Evolutionary conservation across 257 asterid genomes (phyloP).

Genomic region (Przewalskia tangutica): DNA sequence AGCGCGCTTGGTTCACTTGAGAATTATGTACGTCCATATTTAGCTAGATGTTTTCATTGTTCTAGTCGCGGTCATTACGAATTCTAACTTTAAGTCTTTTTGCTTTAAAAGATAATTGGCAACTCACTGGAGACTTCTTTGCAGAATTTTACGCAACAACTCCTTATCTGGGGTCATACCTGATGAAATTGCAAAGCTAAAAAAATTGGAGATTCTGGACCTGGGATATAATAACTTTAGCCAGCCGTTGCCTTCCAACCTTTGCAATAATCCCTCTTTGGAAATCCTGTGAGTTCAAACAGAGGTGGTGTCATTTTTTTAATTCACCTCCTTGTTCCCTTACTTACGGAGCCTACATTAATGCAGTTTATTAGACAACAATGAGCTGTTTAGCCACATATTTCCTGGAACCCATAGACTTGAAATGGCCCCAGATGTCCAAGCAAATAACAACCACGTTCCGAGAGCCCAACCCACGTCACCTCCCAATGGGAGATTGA

Average conservation of each 20-base stretch:
- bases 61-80: not conserved
- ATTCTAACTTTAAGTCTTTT: not conserved
- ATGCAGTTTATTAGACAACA: constrained; percentile 70
- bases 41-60: not conserved
- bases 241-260: constrained; percentile 52
- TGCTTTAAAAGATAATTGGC: not conserved
- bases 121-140: not conserved
- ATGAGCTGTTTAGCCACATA: constrained; percentile 27
- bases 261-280: constrained; percentile 45
- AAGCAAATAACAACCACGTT: constrained; percentile 29
- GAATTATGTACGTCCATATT: constrained; percentile 42
- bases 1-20: constrained; percentile 42
- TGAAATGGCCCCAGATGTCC: constrained; percentile 48
- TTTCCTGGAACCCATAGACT: constrained; percentile 40
- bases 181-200: constrained; percentile 42
- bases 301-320: not conserved
- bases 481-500: constrained; percentile 18
- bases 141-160: constrained; percentile 74
- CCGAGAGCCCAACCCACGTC: constrained; percentile 4
- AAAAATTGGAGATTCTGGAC: constrained; percentile 64
- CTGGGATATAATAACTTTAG: constrained; percentile 70
- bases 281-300: constrained; percentile 41
- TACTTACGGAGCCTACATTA: not conserved
- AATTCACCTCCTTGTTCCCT: not conserved
- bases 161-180: constrained; percentile 76